Percentiles rank a stretch among this genome's conserved stretches.
Evolutionary conservation across 495 filamentous ascomycete species (phyloP).

Genomic region (Podospora bellae-mahoneyi): DNA sequence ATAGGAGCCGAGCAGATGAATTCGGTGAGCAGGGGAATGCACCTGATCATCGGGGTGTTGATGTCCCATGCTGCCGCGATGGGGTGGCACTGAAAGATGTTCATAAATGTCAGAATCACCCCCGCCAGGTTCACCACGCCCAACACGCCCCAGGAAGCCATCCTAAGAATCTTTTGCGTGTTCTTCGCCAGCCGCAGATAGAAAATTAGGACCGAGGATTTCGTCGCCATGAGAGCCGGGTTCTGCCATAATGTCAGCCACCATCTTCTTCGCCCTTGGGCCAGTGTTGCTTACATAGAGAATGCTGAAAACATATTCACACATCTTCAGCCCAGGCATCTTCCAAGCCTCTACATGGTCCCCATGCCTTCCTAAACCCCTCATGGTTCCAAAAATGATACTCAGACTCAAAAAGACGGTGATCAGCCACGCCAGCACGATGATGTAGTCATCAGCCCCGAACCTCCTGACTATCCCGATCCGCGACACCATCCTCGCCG

Average conservation of each 20-base stretch:
- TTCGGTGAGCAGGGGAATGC: conserved; percentile 72
- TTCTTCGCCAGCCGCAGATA: conserved; percentile 76
- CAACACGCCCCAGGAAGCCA: conserved; percentile 66
- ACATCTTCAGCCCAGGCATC: conserved; percentile 53
- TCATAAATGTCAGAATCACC: conserved; percentile 74
- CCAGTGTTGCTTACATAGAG: conserved; percentile 66
- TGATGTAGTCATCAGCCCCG: conserved; percentile 76
- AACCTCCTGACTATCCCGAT: conserved; percentile 67
- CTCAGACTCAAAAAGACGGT: conserved; percentile 73
- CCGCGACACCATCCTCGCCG: conserved; percentile 67
- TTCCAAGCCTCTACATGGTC: conserved; percentile 51
- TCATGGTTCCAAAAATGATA: conserved; percentile 66
- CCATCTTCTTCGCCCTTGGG: neutral
- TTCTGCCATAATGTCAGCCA: conserved; percentile 52
- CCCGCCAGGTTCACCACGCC: conserved; percentile 74
- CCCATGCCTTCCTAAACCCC: conserved; percentile 77
- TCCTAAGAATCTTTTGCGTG: conserved; percentile 63
- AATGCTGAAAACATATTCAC: conserved; percentile 78
- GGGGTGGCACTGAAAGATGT: conserved; percentile 86
- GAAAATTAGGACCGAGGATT: conserved; percentile 88
- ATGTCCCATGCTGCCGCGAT: conserved; percentile 58
- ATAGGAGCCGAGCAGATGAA: conserved; percentile 81
- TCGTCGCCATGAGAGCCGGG: conserved; percentile 81
- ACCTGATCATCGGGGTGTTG: conserved; percentile 45
- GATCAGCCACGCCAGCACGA: conserved; percentile 78